Percentiles rank a stretch among this genome's conserved stretches.
These are phyloP conservation scores for Cadophora luteo-olivacea DNA, from an alignment of 2,329 filamentous ascomycete species.

Conservation along the genomic window DNA sequence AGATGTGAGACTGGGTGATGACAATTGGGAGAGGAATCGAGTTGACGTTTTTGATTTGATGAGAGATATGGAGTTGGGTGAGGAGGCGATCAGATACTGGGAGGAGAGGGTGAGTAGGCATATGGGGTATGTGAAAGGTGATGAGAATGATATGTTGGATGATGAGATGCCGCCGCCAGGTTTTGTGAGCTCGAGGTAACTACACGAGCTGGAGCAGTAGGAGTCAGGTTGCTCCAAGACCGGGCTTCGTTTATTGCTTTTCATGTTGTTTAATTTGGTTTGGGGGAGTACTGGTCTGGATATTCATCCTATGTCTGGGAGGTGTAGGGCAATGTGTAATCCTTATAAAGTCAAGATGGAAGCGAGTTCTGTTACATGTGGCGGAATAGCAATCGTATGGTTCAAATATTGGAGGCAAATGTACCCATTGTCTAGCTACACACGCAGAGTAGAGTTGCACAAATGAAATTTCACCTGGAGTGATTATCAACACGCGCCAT, in stretches of 20 bases:
- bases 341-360: background rate
- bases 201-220: too few relatives aligned
- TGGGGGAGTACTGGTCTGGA: too few relatives aligned
- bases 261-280: background rate
- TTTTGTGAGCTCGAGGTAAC: background rate
- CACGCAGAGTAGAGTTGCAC: background rate
- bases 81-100: constrained; percentile 26
- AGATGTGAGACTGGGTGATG: background rate
- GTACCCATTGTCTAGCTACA: constrained; percentile 1
- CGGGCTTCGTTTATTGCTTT: too few relatives aligned
- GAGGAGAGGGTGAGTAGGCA: constrained; percentile 19
- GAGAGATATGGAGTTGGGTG: constrained; percentile 28
- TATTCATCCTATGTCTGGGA: too few relatives aligned
- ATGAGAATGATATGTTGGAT: constrained; percentile 28
- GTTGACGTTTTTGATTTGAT: constrained; percentile 32
- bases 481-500: constrained; percentile 7
- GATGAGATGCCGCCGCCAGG: constrained; percentile 26
- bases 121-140: background rate
- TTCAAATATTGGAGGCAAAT: background rate
- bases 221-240: too few relatives aligned
- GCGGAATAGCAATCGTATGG: too few relatives aligned
- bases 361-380: background rate
- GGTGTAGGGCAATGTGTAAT: too few relatives aligned
- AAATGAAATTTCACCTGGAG: background rate
- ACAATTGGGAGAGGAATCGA: background rate